Evolutionary conservation across 2,329 filamentous ascomycete species (phyloP), one percentile per base, ranked within the genome.

Genomic region (Verruconis gallopava): DNA sequence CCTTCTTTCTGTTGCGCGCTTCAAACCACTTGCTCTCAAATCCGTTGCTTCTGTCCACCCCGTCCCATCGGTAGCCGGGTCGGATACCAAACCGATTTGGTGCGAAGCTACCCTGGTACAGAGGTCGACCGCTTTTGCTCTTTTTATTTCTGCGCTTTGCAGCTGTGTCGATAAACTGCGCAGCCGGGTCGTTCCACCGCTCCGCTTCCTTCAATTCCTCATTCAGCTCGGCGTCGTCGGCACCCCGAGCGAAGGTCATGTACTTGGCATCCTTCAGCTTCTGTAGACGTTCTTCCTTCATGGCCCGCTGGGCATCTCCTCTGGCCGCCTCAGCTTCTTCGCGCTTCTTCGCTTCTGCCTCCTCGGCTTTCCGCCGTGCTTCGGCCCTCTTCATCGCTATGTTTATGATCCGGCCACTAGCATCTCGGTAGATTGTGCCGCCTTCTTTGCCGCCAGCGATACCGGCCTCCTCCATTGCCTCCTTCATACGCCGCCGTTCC

Each of bases 21-120:
- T 82, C 85, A 64, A 96, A 96, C 65, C 88, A 82, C 56, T 95
- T 81, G 47, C 76, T 81, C 65, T 98, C 91, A 57, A 95, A 96
- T 0, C 89, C 89, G 63, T 85, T 98, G 15, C 85, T 72, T 49
- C 91, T 72, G 67, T 98, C 91, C 14, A 98, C 91, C 4, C 93
- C 91, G 67, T 98, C 91, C 91, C 91, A 98, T 49, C 85, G 71
- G 65, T 93, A 85, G 0, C 91, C 93, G 0, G 91, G 91, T 46
- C 80, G 72, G 47, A 98, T 96, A 1, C 84, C 85, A 64, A 96
- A 96, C 15, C 91, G 73, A 68, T 98, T 98, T 35, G 91, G 91
- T 54, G 83, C 73, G 43, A 81, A 83, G 0, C 79, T 72, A 0
- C 89, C 91, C 46, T 77, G 66, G 58, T 96, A 98, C 3, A 82